Base-by-base conservation (phyloP, 2,329 filamentous ascomycete genomes). In the Alternaria brassicae region DNA sequence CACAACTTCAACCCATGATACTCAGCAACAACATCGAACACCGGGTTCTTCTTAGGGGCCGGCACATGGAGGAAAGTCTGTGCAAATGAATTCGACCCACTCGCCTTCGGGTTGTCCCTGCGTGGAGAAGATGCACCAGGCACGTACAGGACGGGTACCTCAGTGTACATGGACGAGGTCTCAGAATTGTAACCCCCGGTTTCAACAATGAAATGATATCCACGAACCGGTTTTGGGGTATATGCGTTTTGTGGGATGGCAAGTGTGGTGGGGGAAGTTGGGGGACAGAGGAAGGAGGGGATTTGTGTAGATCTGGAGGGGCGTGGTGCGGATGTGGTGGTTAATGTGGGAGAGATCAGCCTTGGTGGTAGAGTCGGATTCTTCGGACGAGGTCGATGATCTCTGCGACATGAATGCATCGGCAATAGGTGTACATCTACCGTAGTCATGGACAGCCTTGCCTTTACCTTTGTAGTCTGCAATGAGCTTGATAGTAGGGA, bases 1-100 rank as follows among this genome's bases (percentile, higher is more conserved):
- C 47, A 55, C 10, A 60, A 17, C 15, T 51, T 51, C 13, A 60
- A 28, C 13, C 57, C 57, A 13, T 47, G 45, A 15, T 50, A 52
- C 21, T 36, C 53, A 8, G 34, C 21, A 9, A 60, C 53, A 13
- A 56, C 21, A 25, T 56, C 40, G 13, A 56, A 47, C 8, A 45
- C 45, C 0, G 47, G 57, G 15, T 34, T 47, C 10, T 9, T 15
- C 34, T 45, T 51, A 10, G 40, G 52, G 8, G 21, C 19, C 7
- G 57, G 57, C 21, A 60, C 53, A 5, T 21, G 40, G 0, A 60
- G 45, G 10, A 4, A 6, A 13, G 13, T 5, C 12, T 48, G 13
- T 15, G 28, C 28, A 34, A 21, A 15, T 15, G 21, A 10, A 10
- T 10, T 27, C 15, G 32, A 17, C 6, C 50, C 42, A 5, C 32